These are phyloP conservation scores for Chrysosporium keratinophilum DNA, from an alignment of 2,329 filamentous ascomycete genomes.

Conservation along the genomic window DNA sequence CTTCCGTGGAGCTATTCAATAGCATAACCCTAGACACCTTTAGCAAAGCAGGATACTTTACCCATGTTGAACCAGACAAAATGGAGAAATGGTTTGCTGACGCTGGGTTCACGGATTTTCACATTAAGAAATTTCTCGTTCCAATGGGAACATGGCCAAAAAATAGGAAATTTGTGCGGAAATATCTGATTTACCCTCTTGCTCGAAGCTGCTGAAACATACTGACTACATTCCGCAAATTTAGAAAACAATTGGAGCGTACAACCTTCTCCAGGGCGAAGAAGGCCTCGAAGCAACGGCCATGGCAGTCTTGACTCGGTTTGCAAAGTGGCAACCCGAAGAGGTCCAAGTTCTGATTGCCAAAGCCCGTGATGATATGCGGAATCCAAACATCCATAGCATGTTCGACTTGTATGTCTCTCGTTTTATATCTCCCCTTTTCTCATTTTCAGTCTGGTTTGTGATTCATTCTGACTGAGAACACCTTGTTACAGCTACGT, in stretches of 20 bases:
- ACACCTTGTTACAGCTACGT: conserved; percentile 13
- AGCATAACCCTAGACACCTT: conserved; percentile 1
- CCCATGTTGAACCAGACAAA: conserved; percentile 9
- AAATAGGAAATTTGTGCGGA: conserved; percentile 18
- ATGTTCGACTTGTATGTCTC: conserved; percentile 23
- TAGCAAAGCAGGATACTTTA: conserved; percentile 6
- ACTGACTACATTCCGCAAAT: not conserved
- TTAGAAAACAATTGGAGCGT: conserved; percentile 22
- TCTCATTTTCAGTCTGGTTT: not conserved
- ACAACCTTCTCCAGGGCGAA: conserved; percentile 21
- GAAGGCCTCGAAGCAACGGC: conserved; percentile 24
- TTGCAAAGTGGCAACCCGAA: conserved; percentile 21
- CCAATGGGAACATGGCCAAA: conserved; percentile 25
- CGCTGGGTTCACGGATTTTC: conserved; percentile 22
- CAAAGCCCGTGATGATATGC: conserved; percentile 27
- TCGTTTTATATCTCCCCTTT: not conserved
- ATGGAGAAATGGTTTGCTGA: conserved; percentile 20
- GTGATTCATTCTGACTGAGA: not conserved
- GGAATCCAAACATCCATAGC: conserved; percentile 25
- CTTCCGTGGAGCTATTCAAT: conserved; percentile 6
- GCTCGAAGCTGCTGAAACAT: not conserved
- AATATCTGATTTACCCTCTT: not conserved
- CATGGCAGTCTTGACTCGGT: conserved; percentile 22
- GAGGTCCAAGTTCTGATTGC: conserved; percentile 26
- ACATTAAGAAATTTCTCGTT: conserved; percentile 16